Base-by-base conservation (phyloP, 192 early-diverging fungal species). In the Coemansia sp. region DNA sequence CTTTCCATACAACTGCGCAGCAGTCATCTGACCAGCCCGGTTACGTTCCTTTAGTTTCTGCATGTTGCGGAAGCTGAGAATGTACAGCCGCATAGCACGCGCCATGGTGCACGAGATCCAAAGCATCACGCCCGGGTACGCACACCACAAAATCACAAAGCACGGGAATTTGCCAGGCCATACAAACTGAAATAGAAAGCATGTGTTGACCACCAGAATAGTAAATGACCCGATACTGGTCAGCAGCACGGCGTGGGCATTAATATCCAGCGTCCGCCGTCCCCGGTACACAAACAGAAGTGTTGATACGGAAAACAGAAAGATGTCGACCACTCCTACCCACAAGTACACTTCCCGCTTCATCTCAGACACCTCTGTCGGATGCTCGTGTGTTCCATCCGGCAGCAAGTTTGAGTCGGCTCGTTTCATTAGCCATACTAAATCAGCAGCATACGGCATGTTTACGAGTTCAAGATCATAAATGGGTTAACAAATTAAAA, bases 81-180 rank as follows among this genome's bases (percentile, higher is more conserved):
- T 66, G 30, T 80, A 80, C 11, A 80, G 77, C 18, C 77, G 66
- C 53, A 80, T 37, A 2, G 77, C 77, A 11, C 77, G 66, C 10
- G 77, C 77, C 64, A 74, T 65, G 0, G 70, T 70, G 44, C 77
- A 80, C 16, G 63, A 60, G 56, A 69, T 67, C 77, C 77, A 80
- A 51, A 80, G 60, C 66, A 73, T 80, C 37, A 80, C 71, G 30
- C 77, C 77, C 3, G 70, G 70, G 26, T 80, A 80, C 14, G 70
- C 70, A 20, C 62, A 62, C 77, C 77, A 80, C 26, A 80, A 44
- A 31, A 74, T 69, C 11, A 80, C 43, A 58, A 80, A 74, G 60
- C 77, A 80, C 34, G 77, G 77, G 50, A 74, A 80, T 39, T 66
- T 34, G 39, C 71, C 77, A 4, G 67, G 67, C 74, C 74, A 77